These are phyloP conservation scores for Uronychia setigera DNA, from an alignment of 73 alveolate genomes.

Conservation along the genomic window DNA sequence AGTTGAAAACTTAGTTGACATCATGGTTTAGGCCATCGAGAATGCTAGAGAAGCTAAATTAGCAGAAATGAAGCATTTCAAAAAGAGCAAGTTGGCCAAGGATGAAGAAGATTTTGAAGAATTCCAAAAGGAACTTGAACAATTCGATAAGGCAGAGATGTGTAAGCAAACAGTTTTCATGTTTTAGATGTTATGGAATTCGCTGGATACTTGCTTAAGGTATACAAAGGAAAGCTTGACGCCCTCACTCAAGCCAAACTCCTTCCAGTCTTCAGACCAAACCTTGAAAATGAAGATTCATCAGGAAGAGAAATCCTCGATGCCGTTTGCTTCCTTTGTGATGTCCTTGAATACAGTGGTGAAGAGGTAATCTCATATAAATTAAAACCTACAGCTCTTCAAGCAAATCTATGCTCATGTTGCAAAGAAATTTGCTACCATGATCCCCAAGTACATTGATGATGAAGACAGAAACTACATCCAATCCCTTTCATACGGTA, in stretches of 20 bases:
- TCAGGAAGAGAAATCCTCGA: conserved; percentile 49
- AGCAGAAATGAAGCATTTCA: neutral
- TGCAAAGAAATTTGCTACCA: conserved; percentile 10
- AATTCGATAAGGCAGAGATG: conserved; percentile 14
- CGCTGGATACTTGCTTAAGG: conserved; percentile 40
- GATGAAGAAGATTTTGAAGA: conserved; percentile 60
- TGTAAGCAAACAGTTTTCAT: neutral
- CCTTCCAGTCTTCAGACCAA: conserved; percentile 35
- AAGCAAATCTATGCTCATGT: conserved; percentile 1
- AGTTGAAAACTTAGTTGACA: neutral
- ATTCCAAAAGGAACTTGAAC: conserved; percentile 32
- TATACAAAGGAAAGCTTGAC: conserved; percentile 19
- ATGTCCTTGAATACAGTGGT: conserved; percentile 40
- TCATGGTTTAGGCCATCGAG: conserved; percentile 19
- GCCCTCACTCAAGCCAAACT: conserved; percentile 22
- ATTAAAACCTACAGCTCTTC: neutral
- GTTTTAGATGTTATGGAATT: conserved; percentile 42
- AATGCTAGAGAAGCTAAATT: neutral
- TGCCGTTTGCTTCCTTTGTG: conserved; percentile 62
- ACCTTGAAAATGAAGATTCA: conserved; percentile 16
- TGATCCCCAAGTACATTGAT: conserved; percentile 26
- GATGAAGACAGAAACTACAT: conserved; percentile 37
- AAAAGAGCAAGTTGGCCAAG: conserved; percentile 5
- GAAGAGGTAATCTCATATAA: neutral
- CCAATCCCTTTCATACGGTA: conserved; percentile 45